Evolutionary conservation across 208 protist genomes (phyloP), one percentile per base, ranked within the genome.

Genomic region (Endotrypanum monterogeii): DNA sequence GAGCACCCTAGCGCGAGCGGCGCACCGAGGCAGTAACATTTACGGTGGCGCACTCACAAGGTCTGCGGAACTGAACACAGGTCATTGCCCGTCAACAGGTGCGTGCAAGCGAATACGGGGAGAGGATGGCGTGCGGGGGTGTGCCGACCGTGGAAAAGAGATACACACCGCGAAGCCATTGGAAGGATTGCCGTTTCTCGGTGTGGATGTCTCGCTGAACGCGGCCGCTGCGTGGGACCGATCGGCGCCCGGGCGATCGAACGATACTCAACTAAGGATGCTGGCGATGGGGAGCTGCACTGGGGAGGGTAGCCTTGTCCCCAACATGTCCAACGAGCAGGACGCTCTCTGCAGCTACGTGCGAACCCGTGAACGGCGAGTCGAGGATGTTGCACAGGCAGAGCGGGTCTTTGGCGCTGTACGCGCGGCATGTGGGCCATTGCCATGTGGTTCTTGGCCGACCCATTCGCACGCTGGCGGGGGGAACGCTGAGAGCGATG

Each of bases 361-460:
- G 54, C 76, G 76, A 48, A 80, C 70, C 37, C 76, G 76, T 8
- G 61, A 67, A 65, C 70, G 75, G 37, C 69, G 76, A 18, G 67
- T 60, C 2, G 56, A 67, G 12, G 70, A 73, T 23, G 54, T 58
- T 50, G 65, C 54, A 7, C 52, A 28, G 6, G 39, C 65, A 18
- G 76, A 74, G 46, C 69, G 48, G 25, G 32, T 80, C 3, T 46
- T 80, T n/a, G 18, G n/a, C 9, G 76, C 76, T 6, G 69, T 80
- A 54, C 76, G 76, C 1, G 69, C 62, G 14, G 48, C 76, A 32
- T 67, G 70, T 51, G 11, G 55, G 44, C 30, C 7, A 52, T 28
- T 32, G 65, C 30, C n/a, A 5, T 9, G 14, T 37, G 18, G 41
- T 1, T 63, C 60, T 23, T 28, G 7, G 28, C 50, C 23, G 16